Evolutionary conservation across 202 grass and related monocot species (phyloP).

Genomic region (Setaria italica): DNA sequence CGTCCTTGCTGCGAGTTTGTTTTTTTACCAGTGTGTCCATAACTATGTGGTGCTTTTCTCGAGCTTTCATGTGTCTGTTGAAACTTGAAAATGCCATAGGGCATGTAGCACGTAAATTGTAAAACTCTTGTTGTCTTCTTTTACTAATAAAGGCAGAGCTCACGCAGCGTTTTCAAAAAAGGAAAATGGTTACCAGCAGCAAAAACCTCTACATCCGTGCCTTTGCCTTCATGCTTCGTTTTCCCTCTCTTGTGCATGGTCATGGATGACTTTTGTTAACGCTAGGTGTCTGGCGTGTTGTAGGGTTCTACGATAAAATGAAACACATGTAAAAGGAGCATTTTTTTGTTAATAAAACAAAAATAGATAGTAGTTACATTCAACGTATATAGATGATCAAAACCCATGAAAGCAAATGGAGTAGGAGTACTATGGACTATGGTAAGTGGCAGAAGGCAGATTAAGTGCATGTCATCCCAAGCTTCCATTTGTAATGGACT

Average conservation of each 20-base stretch:
- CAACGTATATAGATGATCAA: no score
- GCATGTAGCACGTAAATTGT: neutral
- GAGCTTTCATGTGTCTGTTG: neutral
- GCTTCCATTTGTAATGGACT: no score
- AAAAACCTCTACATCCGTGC: neutral
- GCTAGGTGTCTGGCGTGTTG: no score
- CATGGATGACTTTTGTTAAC: no score
- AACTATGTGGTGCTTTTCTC: neutral
- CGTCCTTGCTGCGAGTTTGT: neutral
- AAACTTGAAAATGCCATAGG: neutral
- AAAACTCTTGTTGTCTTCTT: neutral
- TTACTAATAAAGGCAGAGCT: neutral
- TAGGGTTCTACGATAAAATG: no score
- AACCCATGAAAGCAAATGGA: no score
- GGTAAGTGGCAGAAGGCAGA: no score
- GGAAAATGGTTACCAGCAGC: neutral
- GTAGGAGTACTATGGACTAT: no score
- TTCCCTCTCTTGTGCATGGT: neutral
- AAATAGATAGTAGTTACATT: no score
- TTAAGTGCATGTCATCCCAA: no score
- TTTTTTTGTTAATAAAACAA: no score
- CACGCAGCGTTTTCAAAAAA: neutral
- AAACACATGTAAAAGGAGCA: no score
- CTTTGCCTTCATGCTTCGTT: neutral
- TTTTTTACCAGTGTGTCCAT: neutral